phyloP scores from a whole-genome alignment of 108 stramenopile genomes.

The Schizochytrium sp. region DNA sequence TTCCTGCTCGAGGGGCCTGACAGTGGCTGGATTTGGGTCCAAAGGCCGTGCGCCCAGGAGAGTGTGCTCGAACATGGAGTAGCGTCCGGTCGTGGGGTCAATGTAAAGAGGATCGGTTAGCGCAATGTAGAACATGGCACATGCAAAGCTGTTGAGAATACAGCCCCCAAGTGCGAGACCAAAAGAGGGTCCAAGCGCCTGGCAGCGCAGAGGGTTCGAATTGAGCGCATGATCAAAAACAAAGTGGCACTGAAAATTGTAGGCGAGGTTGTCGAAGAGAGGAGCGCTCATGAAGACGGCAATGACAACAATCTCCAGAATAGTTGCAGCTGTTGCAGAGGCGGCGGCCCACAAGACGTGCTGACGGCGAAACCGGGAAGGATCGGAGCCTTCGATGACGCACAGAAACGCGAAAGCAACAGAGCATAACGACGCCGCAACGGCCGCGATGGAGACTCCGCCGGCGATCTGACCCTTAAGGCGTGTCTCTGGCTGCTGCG shows the following conservation, averaged over 20 bases:
- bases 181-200: neutral
- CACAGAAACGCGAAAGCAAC: neutral
- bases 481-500: neutral
- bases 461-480: neutral
- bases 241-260: slow-evolving; percentile 2
- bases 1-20: neutral
- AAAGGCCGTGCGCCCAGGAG: neutral
- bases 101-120: neutral
- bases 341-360: neutral
- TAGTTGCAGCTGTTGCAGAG: neutral
- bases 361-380: neutral
- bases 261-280: neutral
- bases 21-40: neutral
- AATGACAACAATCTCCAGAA: neutral
- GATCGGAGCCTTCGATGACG: neutral
- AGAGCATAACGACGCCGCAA: neutral
- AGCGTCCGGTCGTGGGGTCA: neutral
- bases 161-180: neutral
- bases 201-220: neutral
- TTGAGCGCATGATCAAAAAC: neutral
- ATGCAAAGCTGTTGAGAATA: neutral
- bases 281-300: neutral
- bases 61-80: neutral
- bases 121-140: neutral
- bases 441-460: neutral